Conservation (phyloP, 352 stramenopile species). For the Globisporangium splendens region DNA sequence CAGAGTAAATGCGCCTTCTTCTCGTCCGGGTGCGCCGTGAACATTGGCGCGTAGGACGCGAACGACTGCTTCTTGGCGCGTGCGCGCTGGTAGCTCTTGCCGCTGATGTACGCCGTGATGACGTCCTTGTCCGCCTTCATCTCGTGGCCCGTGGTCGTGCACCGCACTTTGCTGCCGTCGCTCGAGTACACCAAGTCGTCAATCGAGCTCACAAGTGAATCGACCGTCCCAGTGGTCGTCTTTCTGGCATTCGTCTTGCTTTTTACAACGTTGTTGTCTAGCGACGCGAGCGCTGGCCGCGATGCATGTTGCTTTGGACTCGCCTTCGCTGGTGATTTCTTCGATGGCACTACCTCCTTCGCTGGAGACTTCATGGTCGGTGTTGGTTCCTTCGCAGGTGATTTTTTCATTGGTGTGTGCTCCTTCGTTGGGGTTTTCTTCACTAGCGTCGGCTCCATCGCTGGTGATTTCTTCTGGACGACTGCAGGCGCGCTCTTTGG, state of each 20-base stretch:
- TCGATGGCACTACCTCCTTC: conserved; percentile 1
- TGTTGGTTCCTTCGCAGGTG: conserved; percentile 15
- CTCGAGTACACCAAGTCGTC: conserved; percentile 41
- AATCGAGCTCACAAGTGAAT: conserved; percentile 36
- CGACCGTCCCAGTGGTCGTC: conserved; percentile 25
- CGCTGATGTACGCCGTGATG: conserved; percentile 48
- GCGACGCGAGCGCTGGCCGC: conserved; percentile 8
- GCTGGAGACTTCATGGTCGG: not conserved
- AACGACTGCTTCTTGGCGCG: conserved; percentile 42
- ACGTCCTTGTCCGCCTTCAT: conserved; percentile 54
- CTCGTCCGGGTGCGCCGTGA: conserved; percentile 54
- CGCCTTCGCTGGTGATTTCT: conserved; percentile 16
- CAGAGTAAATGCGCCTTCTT: conserved; percentile 49
- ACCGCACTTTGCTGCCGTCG: conserved; percentile 44
- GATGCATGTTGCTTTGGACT: conserved; percentile 13
- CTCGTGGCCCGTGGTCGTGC: conserved; percentile 58
- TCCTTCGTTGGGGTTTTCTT: too few species aligned
- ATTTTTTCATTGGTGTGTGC: too few species aligned
- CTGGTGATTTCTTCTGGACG: conserved; percentile 17
- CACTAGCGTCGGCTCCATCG: too few species aligned
- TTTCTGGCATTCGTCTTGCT: conserved; percentile 11
- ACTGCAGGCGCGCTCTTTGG: too few species aligned
- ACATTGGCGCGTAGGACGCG: conserved; percentile 58
- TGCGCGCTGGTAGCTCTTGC: conserved; percentile 58
- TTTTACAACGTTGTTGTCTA: conserved; percentile 16